Base-by-base conservation (phyloP, 192 early-diverging fungal genomes). In the Haplosporangium gracile region DNA sequence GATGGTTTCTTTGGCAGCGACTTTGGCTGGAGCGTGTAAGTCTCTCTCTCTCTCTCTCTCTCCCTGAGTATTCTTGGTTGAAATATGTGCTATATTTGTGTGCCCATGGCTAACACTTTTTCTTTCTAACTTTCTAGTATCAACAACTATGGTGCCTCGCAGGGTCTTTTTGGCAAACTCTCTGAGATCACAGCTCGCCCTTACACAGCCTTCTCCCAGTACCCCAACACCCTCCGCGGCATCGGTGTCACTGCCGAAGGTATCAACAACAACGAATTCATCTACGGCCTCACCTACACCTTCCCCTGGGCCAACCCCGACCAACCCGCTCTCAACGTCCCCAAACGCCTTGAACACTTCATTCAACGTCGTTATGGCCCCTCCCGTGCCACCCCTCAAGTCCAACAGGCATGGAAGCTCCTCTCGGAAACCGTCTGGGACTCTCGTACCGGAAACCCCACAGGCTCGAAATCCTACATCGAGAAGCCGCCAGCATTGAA, bases 261-360 rank as follows among this genome's bases (percentile, higher is more conserved):
- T 8, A 69, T 85, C 70, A 85, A 85, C 75, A 85, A 85, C 83
- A 85, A 85, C 38, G 83, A 85, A 45, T 85, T 80, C 38, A 13
- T 85, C 70, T 85, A 85, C 39, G 43, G 51, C 5, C 63, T 75
- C 6, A 47, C 68, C 7, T 26, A 74, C n/a, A 75, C 76, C 24
- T 45, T 85, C 3, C 51, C 83, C 49, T 85, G 83, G 83, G 55
- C 68, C 8, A 40, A 76, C 43, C 83, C 83, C 5, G 71, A 80
- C 34, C 42, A 72, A 39, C 60, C 60, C 29, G 22, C 73, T 60
- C 72, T 85, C 47, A 43, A 85, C 26, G 22, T 36, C 5, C 36
- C 29, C 69, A 49, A 51, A 15, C 83, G 80, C 42, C 70, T 80
- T 26, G 51, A 79, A 8, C 68, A 51, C 8, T 80, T 77, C 70